A percentile compares a stretch with the other conserved stretches of the same genome.
Evolutionary conservation across 169 alveolate species (phyloP).

Genomic region (Plasmodium gaboni): DNA sequence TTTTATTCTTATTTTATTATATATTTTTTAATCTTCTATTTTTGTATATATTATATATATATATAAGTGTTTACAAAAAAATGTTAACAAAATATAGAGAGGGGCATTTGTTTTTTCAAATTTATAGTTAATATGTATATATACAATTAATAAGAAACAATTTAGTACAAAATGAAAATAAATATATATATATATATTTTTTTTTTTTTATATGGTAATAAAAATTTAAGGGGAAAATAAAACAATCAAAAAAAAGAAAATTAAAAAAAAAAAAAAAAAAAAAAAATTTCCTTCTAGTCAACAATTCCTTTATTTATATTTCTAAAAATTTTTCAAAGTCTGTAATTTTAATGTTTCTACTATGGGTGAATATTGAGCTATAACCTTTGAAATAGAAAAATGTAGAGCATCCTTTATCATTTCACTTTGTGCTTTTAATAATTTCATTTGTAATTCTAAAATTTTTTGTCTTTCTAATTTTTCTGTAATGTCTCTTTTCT

Average conservation of each 20-base stretch:
- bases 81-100: too few species aligned
- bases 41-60: too few species aligned
- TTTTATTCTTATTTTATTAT: too few species aligned
- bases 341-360: constrained; percentile 58
- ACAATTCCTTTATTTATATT: neutral
- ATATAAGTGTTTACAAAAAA: too few species aligned
- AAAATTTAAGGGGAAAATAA: neutral
- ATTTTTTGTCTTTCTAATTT: constrained; percentile 78
- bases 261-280: constrained; percentile 2
- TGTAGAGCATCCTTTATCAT: constrained; percentile 84
- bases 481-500: constrained; percentile 86
- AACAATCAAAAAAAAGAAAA: neutral
- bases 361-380: constrained; percentile 80
- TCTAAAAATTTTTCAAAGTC: constrained; percentile 28
- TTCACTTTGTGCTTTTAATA: constrained; percentile 86
- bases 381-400: constrained; percentile 77
- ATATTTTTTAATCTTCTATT: too few species aligned
- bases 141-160: neutral
- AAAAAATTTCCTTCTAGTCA: constrained; percentile 2
- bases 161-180: neutral
- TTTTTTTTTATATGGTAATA: neutral
- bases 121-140: too few species aligned
- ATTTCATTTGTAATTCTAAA: constrained; percentile 81
- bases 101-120: too few species aligned
- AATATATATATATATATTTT: neutral